Conservation (phyloP, 2,329 filamentous ascomycete species). For the Chaetomiaceae sp. region DNA sequence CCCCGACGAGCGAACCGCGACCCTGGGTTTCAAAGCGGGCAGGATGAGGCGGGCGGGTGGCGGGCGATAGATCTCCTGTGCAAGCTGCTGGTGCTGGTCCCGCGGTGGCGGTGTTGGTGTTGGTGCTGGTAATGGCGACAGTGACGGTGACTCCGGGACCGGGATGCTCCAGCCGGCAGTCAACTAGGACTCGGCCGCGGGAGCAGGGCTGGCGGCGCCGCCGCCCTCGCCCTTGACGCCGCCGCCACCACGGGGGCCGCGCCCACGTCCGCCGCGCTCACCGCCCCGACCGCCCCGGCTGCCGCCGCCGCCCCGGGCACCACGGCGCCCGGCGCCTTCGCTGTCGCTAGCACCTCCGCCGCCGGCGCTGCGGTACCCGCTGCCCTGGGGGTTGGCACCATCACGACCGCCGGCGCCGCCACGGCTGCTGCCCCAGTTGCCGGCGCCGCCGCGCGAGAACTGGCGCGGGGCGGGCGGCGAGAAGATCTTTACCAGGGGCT, state of each 20-base stretch:
- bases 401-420: constrained; percentile 56
- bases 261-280: constrained; percentile 52
- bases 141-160: too few species aligned
- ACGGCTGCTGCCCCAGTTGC: constrained; percentile 60
- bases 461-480: constrained; percentile 57
- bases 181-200: constrained; percentile 3
- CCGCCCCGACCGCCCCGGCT: constrained; percentile 49
- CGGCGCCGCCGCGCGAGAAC: constrained; percentile 58
- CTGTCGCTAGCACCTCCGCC: constrained; percentile 71
- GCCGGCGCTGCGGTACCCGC: constrained; percentile 79
- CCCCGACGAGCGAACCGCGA: too few species aligned
- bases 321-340: constrained; percentile 49
- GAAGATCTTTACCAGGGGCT: constrained; percentile 78
- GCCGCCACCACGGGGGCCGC: constrained; percentile 51
- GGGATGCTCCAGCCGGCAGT: too few species aligned
- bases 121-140: too few species aligned
- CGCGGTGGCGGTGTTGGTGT: too few species aligned
- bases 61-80: too few species aligned
- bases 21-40: too few species aligned
- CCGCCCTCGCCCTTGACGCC: too few species aligned
- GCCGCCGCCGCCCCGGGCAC: constrained; percentile 52
- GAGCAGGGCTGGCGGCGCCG: constrained; percentile 35
- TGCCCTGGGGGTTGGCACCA: constrained; percentile 46
- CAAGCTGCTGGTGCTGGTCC: too few species aligned
- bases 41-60: too few species aligned